Base-by-base conservation (phyloP, 2,329 filamentous ascomycete genomes). In the Clarireedia sp. region DNA sequence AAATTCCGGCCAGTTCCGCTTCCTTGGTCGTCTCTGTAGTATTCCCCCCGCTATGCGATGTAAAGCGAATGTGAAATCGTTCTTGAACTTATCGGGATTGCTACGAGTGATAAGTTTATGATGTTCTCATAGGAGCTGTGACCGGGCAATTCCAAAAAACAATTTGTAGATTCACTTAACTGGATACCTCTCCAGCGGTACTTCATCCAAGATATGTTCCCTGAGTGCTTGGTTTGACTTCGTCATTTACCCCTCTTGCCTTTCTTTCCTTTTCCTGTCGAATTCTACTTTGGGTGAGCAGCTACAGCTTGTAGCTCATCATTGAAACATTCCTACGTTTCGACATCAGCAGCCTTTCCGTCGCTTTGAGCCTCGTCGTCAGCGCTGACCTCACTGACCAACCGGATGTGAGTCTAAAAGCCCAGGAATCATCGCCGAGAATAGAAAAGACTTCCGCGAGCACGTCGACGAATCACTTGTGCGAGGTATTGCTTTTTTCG, bases 91-190 rank as follows among this genome's bases (percentile, higher is more conserved):
- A 7, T 26, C 6, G 24, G 24, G 24, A 26, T 26, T 7, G 6
- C 24, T 7, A 26, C 24, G 24, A 26, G 24, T 7, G 24, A 26
- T 7, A 26, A 7, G 24, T 26, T 26, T 7, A 26, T 7, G 24
- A 7, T 26, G 6, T 64, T 72, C 40, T 75, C 67, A 59, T 71
- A 78, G 0, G 71, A 71, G 10, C 76, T 71, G 48, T 74, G 68
- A 0, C 69, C 74, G 1, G 74, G 72, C 43, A 78, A 79, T 26
- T 78, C 73, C 24, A 26, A 17, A 17, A 71, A 57, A 52, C 74
- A 76, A 0, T 78, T 74, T 6, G 60, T 60, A 0, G 65, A 59
- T 48, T 70, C 68, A 1, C 69, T 67, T 48, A 10, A 21, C 33
- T n/a, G 24, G 26, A 29, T 37, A 48, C 5, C 26, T 48, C 26